These are phyloP conservation scores for Brettanomyces bruxellensis DNA, from an alignment of 805 yeast species.

Conservation along the genomic window DNA sequence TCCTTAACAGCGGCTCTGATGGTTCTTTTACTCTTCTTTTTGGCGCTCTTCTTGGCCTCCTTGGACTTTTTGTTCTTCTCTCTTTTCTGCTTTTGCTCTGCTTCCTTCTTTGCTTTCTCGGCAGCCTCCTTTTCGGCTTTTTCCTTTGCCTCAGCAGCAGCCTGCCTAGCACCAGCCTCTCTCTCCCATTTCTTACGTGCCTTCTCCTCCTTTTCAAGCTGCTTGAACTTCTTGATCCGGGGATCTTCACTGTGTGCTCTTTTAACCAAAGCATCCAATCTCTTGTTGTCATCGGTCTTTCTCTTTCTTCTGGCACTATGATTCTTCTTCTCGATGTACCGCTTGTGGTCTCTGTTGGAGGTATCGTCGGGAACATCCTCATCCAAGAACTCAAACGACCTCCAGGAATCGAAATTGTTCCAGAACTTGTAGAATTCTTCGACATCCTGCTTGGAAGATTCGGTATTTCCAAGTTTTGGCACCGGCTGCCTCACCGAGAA, in stretches of 20 bases:
- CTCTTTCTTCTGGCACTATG: conserved; percentile 93
- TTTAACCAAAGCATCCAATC: conserved; percentile 78
- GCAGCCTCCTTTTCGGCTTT: conserved; percentile 84
- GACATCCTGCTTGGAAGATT: conserved; percentile 68
- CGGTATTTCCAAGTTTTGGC: conserved; percentile 65
- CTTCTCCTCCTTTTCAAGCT: conserved; percentile 89
- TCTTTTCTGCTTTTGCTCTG: conserved; percentile 51
- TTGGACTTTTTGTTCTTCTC: conserved; percentile 69
- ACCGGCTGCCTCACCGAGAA: conserved; percentile 89
- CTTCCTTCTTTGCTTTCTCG: conserved; percentile 70
- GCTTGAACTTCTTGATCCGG: conserved; percentile 88
- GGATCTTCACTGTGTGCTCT: conserved; percentile 89
- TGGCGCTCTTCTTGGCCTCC: conserved; percentile 94
- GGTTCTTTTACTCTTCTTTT: conserved; percentile 65
- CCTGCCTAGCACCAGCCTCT: conserved; percentile 95
- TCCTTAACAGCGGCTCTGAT: conserved; percentile 79
- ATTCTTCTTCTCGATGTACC: conserved; percentile 96
- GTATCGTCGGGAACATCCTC: conserved; percentile 99
- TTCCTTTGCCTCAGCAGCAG: conserved; percentile 84
- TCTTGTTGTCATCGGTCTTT: conserved; percentile 94
- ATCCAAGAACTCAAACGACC: conserved; percentile 94
- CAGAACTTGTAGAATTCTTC: conserved; percentile 87
- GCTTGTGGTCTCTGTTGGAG: conserved; percentile 98
- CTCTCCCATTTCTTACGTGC: conserved; percentile 95
- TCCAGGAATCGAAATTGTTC: conserved; percentile 95